Percentiles rank a stretch among this genome's conserved stretches.
Conservation (phyloP, 2,329 filamentous ascomycete genomes). For the Cordyceps fumosorosea region DNA sequence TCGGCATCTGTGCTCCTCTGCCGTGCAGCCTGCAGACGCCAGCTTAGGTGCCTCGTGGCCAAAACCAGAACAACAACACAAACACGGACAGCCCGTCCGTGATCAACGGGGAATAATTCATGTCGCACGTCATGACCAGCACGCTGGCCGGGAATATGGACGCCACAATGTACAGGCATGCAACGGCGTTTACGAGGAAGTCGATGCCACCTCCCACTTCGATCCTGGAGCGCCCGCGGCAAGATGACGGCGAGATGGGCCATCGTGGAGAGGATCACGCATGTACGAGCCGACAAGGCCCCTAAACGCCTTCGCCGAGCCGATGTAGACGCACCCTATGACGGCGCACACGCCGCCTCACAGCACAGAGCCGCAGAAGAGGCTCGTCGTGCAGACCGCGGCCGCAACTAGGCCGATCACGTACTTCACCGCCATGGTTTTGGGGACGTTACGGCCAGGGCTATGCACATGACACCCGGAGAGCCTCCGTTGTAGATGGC, state of each 20-base stretch:
- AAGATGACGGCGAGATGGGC: constrained; percentile 58
- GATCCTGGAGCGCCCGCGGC: constrained; percentile 45
- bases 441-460: constrained; percentile 36
- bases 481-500: constrained; percentile 56
- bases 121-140: constrained; percentile 38
- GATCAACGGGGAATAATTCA: constrained; percentile 45
- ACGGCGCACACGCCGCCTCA: constrained; percentile 38
- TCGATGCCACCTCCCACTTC: constrained; percentile 42
- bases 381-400: constrained; percentile 35
- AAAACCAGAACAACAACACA: constrained; percentile 31
- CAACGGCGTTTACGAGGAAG: constrained; percentile 44
- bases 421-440: constrained; percentile 37
- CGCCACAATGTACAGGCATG: constrained; percentile 50
- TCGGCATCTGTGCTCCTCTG: background rate
- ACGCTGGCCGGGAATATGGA: constrained; percentile 50
- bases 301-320: constrained; percentile 49
- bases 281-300: constrained; percentile 48
- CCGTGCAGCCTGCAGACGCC: background rate
- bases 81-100: constrained; percentile 30
- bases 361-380: constrained; percentile 48
- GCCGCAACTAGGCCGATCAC: constrained; percentile 36
- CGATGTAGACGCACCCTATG: constrained; percentile 52
- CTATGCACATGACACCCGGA: constrained; percentile 49
- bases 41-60: background rate
- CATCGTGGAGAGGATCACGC: constrained; percentile 22